Conservation (phyloP, 1,139 yeast genomes). For the Candida tropicalis region DNA sequence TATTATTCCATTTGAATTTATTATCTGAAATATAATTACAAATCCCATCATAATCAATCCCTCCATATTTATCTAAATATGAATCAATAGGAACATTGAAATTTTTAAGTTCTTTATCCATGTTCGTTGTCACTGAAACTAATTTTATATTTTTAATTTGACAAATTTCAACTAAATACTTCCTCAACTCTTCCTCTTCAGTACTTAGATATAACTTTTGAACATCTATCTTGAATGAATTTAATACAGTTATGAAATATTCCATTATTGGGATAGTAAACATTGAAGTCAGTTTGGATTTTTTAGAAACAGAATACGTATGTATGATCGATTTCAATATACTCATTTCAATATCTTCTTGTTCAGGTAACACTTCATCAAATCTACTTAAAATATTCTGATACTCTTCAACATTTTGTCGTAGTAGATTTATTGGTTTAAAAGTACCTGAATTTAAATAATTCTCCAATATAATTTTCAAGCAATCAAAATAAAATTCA, state of each 20-base stretch:
- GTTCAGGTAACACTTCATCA: background rate
- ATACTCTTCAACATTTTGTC: slow-evolving; percentile 8
- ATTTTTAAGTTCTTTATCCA: background rate
- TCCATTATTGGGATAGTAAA: slow-evolving; percentile 11
- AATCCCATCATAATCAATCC: slow-evolving; percentile 22
- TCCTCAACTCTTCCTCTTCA: slow-evolving; percentile 7
- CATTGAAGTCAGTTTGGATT: background rate
- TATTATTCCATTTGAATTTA: slow-evolving; percentile 13
- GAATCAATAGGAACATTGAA: slow-evolving; percentile 16
- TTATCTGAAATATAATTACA: slow-evolving; percentile 25
- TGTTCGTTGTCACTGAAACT: background rate
- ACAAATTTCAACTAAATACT: slow-evolving; percentile 12
- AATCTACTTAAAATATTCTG: background rate
- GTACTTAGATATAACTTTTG: background rate
- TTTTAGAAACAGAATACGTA: slow-evolving; percentile 8
- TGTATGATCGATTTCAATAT: slow-evolving; percentile 12
- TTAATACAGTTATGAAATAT: slow-evolving; percentile 9
- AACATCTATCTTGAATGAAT: slow-evolving; percentile 7
- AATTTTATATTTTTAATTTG: slow-evolving; percentile 5
- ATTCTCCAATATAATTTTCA: slow-evolving; percentile 9
- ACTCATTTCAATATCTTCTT: background rate
- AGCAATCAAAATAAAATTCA: slow-evolving; percentile 11
- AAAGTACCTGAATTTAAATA: slow-evolving; percentile 5
- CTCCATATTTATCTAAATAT: slow-evolving; percentile 22
- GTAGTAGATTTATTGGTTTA: slow-evolving; percentile 6